Conservation (phyloP, 495 filamentous ascomycete genomes). For the Apiosordaria backusii region DNA sequence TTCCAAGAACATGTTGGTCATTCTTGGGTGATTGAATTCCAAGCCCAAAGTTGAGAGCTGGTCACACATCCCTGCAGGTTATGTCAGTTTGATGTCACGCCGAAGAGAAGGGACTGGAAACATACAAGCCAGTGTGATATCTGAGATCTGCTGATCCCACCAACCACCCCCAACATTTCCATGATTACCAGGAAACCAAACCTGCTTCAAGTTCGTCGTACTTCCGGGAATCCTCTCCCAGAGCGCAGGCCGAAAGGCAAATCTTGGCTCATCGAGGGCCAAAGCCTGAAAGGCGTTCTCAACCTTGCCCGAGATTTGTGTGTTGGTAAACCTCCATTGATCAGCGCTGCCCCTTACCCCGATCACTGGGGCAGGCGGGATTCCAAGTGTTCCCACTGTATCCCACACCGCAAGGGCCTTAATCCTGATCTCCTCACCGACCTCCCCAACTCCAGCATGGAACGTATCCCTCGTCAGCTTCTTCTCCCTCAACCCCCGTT, state of each 20-base stretch:
- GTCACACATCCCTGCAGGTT: conserved; percentile 34
- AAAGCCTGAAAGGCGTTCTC: conserved; percentile 71
- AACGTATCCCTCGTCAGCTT: conserved; percentile 30
- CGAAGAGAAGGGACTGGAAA: not conserved
- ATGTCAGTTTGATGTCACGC: not conserved
- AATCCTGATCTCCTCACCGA: conserved; percentile 36
- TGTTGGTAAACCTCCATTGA: conserved; percentile 54
- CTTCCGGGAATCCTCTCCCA: conserved; percentile 45
- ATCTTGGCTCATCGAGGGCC: conserved; percentile 65
- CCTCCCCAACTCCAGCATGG: conserved; percentile 24
- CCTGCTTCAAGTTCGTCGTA: conserved; percentile 53
- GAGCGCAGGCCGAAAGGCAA: conserved; percentile 59
- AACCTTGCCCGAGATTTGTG: conserved; percentile 51
- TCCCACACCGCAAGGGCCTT: conserved; percentile 41
- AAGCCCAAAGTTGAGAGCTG: conserved; percentile 34
- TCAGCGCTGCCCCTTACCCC: conserved; percentile 34
- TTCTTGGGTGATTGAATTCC: conserved; percentile 31
- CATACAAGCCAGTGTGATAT: conserved; percentile 33
- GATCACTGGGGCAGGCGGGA: conserved; percentile 35
- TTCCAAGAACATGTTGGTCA: conserved; percentile 26
- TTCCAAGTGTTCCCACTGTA: conserved; percentile 37
- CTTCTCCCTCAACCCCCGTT: conserved; percentile 25
- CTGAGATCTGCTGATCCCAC: conserved; percentile 34
- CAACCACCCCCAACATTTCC: conserved; percentile 57
- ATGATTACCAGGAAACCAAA: conserved; percentile 69